A percentile compares a stretch with the other conserved stretches of the same genome.
Conservation (phyloP, 805 yeast genomes). For the Kazachstania psychrophila region DNA sequence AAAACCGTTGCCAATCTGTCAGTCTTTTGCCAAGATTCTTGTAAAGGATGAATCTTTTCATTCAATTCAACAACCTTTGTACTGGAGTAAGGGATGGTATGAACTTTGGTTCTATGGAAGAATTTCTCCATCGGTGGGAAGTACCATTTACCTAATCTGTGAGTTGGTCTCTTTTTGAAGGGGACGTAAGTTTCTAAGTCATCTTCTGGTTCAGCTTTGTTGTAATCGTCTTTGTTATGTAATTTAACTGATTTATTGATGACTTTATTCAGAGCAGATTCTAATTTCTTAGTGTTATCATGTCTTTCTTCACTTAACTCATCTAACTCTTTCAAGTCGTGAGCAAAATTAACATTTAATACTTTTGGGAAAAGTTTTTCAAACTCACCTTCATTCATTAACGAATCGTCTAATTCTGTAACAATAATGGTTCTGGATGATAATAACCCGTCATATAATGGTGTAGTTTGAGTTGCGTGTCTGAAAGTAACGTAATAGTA, state of each 20-base stretch:
- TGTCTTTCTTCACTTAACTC: constrained; percentile 53
- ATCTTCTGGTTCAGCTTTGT: constrained; percentile 23
- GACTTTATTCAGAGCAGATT: constrained; percentile 53
- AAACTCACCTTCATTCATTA: constrained; percentile 41
- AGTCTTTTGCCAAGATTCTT: constrained; percentile 42
- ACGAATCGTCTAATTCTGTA: constrained; percentile 45
- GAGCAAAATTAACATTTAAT: constrained; percentile 50
- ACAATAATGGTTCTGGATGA: constrained; percentile 66
- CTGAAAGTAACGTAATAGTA: constrained; percentile 61
- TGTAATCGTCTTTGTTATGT: constrained; percentile 49
- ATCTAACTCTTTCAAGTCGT: constrained; percentile 49
- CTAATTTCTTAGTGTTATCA: constrained; percentile 52
- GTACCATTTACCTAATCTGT: constrained; percentile 45
- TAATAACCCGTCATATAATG: constrained; percentile 57
- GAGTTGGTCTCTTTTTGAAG: constrained; percentile 74
- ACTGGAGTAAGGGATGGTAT: constrained; percentile 66
- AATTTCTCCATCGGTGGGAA: constrained; percentile 12
- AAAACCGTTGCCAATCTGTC: constrained; percentile 61
- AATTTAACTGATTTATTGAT: constrained; percentile 51
- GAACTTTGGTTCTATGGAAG: constrained; percentile 72
- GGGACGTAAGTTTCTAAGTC: constrained; percentile 50
- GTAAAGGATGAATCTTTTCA: constrained; percentile 50
- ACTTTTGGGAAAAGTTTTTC: constrained; percentile 56
- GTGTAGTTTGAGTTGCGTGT: constrained; percentile 66
- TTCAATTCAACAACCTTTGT: constrained; percentile 62